phyloP scores from a whole-genome alignment of 2,329 filamentous ascomycete genomes.

The Epichloe aotearoae region DNA sequence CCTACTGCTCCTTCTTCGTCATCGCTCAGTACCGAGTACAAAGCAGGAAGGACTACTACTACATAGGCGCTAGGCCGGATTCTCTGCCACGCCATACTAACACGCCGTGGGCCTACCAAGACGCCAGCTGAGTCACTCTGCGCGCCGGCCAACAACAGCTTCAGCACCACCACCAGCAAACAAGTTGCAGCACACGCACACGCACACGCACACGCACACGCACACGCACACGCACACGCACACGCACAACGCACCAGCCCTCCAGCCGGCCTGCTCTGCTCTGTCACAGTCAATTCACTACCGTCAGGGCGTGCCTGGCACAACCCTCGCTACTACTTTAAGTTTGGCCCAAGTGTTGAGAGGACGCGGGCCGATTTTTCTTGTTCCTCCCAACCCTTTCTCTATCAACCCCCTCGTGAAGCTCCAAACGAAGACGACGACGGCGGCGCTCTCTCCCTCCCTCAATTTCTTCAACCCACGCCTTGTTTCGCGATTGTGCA shows the following conservation, averaged over 20 bases:
- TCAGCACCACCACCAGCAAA: background rate
- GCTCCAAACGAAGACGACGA: background rate
- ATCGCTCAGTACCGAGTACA: background rate
- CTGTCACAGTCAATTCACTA: background rate
- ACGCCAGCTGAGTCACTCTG: slow-evolving; percentile 1
- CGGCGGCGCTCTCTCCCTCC: background rate
- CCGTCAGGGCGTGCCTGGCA: background rate
- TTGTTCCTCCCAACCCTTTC: no score
- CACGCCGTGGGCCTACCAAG: slow-evolving; percentile 1
- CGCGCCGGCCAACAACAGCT: background rate
- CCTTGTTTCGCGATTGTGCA: background rate
- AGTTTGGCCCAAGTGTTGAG: no score
- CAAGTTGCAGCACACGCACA: background rate
- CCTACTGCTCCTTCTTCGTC: background rate
- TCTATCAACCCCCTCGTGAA: background rate
- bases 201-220: background rate
- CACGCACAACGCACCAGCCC: background rate
- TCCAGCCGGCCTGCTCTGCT: background rate
- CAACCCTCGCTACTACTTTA: no score
- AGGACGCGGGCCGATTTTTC: no score
- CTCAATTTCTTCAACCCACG: background rate
- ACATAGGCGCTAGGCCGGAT: background rate
- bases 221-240: background rate
- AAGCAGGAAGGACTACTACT: background rate
- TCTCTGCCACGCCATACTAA: background rate